phyloP scores from a whole-genome alignment of 2,329 filamentous ascomycete species.

The Fonsecaea nubica region DNA sequence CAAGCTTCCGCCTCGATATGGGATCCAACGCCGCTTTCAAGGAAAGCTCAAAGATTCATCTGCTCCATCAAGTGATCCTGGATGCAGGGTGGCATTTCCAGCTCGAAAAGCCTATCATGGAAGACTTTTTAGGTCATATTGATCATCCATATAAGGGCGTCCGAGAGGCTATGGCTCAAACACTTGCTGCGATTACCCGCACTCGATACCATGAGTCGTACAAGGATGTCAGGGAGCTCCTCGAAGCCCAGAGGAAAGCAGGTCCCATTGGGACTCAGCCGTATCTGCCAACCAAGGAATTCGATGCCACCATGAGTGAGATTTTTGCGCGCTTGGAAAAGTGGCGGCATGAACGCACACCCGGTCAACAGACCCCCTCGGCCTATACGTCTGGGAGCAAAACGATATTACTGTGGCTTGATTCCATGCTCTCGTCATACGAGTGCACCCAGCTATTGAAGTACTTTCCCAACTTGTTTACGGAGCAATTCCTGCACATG shows the following conservation, averaged over 20 bases:
- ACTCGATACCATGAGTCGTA: conserved; percentile 95
- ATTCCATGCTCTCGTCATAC: conserved; percentile 85
- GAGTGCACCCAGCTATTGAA: conserved; percentile 89
- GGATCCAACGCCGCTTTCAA: conserved; percentile 97
- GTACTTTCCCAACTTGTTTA: conserved; percentile 89
- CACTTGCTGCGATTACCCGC: conserved; percentile 85
- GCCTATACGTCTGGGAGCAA: conserved; percentile 96
- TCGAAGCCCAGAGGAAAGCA: conserved; percentile 77
- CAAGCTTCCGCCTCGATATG: conserved; percentile 90
- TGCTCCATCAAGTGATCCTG: conserved; percentile 85
- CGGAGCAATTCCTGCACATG: conserved; percentile 95
- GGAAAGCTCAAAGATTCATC: conserved; percentile 92
- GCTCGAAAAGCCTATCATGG: conserved; percentile 81
- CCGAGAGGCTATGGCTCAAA: conserved; percentile 89
- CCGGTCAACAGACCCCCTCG: conserved; percentile 90
- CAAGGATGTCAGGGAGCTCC: conserved; percentile 74
- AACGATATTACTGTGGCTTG: conserved; percentile 93
- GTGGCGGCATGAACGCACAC: conserved; percentile 83
- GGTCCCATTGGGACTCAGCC: conserved; percentile 86
- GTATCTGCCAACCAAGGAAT: conserved; percentile 78
- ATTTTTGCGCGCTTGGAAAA: conserved; percentile 81
- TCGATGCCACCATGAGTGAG: conserved; percentile 71
- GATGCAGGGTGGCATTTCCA: conserved; percentile 97
- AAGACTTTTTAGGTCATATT: conserved; percentile 88
- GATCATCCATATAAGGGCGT: conserved; percentile 99